These are phyloP conservation scores for Aristolochia californica DNA, from an alignment of 164 flowering plant genomes.

Conservation along the genomic window DNA sequence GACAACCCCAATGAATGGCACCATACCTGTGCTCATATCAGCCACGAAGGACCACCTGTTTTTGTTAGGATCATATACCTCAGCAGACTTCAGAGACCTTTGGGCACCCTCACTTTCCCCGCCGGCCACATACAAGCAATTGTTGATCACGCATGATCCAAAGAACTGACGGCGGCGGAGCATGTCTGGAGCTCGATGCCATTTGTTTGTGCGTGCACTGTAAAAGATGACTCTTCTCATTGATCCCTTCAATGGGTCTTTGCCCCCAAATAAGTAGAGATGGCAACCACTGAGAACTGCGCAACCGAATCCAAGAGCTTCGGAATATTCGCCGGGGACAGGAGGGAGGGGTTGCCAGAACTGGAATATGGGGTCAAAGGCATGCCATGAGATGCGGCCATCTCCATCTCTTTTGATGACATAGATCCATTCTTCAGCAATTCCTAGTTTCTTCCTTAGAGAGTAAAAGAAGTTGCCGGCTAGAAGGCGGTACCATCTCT, in stretches of 20 bases:
- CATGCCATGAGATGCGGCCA: conserved; percentile 74
- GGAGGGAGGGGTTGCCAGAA: conserved; percentile 92
- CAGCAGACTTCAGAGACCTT: conserved; percentile 63
- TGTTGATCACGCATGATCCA: conserved; percentile 82
- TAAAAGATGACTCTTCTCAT: conserved; percentile 75
- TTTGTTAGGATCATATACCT: conserved; percentile 76
- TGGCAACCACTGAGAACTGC: conserved; percentile 80
- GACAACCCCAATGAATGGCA: conserved; percentile 75
- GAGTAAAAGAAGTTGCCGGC: conserved; percentile 72
- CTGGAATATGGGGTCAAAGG: conserved; percentile 69
- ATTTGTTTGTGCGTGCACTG: conserved; percentile 72
- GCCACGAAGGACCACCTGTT: conserved; percentile 71
- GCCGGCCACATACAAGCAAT: conserved; percentile 81
- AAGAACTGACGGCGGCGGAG: conserved; percentile 63
- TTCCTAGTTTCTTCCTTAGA: conserved; percentile 55
- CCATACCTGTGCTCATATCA: conserved; percentile 81
- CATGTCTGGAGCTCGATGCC: conserved; percentile 97
- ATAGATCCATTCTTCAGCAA: conserved; percentile 84
- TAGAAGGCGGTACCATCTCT: conserved; percentile 76
- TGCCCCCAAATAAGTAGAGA: conserved; percentile 77
- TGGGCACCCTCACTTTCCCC: conserved; percentile 72
- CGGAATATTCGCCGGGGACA: conserved; percentile 61
- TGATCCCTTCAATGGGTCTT: conserved; percentile 67
- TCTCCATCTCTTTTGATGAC: conserved; percentile 71
- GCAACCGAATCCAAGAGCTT: conserved; percentile 71